Evolutionary conservation across 805 yeast genomes (phyloP), one percentile per base, ranked within the genome.

Genomic region (Yamadazyma akitaensis): DNA sequence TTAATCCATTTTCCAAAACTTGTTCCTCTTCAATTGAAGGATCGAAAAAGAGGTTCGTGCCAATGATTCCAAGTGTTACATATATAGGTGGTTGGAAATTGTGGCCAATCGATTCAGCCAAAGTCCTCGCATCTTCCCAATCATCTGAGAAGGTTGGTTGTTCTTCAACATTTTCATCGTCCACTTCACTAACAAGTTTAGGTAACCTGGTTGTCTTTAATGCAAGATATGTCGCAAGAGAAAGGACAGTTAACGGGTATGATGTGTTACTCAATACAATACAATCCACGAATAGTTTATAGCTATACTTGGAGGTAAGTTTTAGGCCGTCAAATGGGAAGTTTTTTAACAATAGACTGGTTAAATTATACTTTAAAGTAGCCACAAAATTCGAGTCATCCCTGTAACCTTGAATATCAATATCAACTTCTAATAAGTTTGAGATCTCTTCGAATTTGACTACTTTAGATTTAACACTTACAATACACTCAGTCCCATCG

Each of bases 401-500:
- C 61, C 94, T 76, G 56, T 77, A 74, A 1, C 94, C 94, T 17
- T 83, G 77, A n/a, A 86, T 77, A 56, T 88, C 96, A 13, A 92
- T 81, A 45, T 88, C 96, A 25, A 90, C 82, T 38, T 82, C 81
- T 9, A 91, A 69, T 32, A 88, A 66, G 16, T 77, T 80, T 0
- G 71, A 56, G 14, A 76, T 75, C 38, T 55, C 57, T 26, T 55
- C 49, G 51, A 65, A 49, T 43, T 59, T 51, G 13, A 88, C 86
- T 2, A 91, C 97, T 57, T 86, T 85, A 11, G 91, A 80, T 65
- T 94, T 94, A 40, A 92, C 77, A 59, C 97, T 94, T 5, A 89
- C 92, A 30, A 94, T 84, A 57, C 96, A 89, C 65, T 94, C 98
- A 51, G 89, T 81, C 18, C 99, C 98, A 64, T 92, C 98, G 41